Percentiles rank a stretch among this genome's conserved stretches.
Evolutionary conservation across 2,329 filamentous ascomycete species (phyloP).

Genomic region (Claviceps maximensis): DNA sequence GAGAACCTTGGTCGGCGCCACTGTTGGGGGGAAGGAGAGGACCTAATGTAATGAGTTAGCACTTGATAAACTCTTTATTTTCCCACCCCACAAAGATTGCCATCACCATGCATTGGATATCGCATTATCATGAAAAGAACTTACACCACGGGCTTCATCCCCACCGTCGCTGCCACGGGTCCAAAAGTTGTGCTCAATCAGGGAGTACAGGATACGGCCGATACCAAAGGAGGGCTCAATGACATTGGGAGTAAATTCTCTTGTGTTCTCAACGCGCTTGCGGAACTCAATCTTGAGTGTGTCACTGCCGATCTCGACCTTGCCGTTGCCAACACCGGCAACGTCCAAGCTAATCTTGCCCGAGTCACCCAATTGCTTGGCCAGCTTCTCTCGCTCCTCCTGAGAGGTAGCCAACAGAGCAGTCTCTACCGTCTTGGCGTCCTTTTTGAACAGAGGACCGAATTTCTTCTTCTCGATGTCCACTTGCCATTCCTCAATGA

Average conservation of each 20-base stretch:
- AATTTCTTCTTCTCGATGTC: conserved; percentile 93
- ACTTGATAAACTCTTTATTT: not conserved
- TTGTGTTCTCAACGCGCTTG: conserved; percentile 67
- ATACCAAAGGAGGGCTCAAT: conserved; percentile 98
- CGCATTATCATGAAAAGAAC: conserved; percentile 20
- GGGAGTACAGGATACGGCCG: conserved; percentile 79
- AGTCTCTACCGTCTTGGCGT: conserved; percentile 72
- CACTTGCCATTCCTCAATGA: conserved; percentile 76
- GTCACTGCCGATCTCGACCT: conserved; percentile 67
- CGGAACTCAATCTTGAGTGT: conserved; percentile 73
- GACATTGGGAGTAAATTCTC: conserved; percentile 90
- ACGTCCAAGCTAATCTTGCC: conserved; percentile 72
- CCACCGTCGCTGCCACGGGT: conserved; percentile 50
- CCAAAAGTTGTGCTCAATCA: conserved; percentile 96
- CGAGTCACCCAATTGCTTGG: conserved; percentile 56
- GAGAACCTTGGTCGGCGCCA: conserved; percentile 92
- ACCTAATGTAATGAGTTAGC: conserved; percentile 23
- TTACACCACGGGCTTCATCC: conserved; percentile 70
- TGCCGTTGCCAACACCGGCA: conserved; percentile 50
- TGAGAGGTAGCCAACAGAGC: conserved; percentile 66
- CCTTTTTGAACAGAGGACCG: conserved; percentile 89
- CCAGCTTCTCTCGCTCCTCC: conserved; percentile 66
- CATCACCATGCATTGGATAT: not conserved
- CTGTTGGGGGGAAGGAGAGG: conserved; percentile 41
- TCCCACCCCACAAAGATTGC: not conserved